Evolutionary conservation across 495 filamentous ascomycete genomes (phyloP), one percentile per base, ranked within the genome.

Genomic region (Aspergillus bertholletiae): DNA sequence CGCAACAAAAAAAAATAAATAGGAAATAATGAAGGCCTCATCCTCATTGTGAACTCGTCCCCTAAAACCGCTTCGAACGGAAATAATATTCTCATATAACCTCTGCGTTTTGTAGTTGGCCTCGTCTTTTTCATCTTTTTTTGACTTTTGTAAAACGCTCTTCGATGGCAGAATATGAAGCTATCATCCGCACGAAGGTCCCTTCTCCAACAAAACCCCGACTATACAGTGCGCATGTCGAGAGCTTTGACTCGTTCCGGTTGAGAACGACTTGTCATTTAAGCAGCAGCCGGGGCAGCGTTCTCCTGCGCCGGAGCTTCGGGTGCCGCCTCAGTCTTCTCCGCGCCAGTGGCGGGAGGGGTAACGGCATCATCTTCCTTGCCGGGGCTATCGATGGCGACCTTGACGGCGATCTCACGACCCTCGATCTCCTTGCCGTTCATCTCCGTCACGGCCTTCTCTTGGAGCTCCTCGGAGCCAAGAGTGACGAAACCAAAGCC

Each of bases 381-480:
- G 74, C 94, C 92, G 56, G 94, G 94, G 83, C 92, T 96, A 75
- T 98, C 94, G 65, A 98, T 97, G 70, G 94, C 94, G 61, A 98
- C 90, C 88, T 98, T 98, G 78, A 98, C 94, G 57, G 94, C 95
- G 64, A 98, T 97, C 81, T 97, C 94, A 61, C 94, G 93, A 44
- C 95, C 95, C 67, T 97, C 94, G 54, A 97, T 90, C 61, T 94
- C 88, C 85, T 96, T 97, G 71, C 92, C 94, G 74, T 98, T 96
- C 94, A 98, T 98, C 79, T 97, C 94, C 27, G 77, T 70, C 56
- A 97, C 92, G 49, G 95, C 94, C 85, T 97, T 96, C 77, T 93
- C 84, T 81, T 98, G 94, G 57, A 93, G 74, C 71, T 96, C 92
- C 79, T 98, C 93, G 8, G 92, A 96, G 46, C 85, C 87, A 37